Percentiles rank a stretch among this genome's conserved stretches.
These are phyloP conservation scores for Phytophthora sp. DNA, from an alignment of 352 stramenopile species.

Conservation along the genomic window DNA sequence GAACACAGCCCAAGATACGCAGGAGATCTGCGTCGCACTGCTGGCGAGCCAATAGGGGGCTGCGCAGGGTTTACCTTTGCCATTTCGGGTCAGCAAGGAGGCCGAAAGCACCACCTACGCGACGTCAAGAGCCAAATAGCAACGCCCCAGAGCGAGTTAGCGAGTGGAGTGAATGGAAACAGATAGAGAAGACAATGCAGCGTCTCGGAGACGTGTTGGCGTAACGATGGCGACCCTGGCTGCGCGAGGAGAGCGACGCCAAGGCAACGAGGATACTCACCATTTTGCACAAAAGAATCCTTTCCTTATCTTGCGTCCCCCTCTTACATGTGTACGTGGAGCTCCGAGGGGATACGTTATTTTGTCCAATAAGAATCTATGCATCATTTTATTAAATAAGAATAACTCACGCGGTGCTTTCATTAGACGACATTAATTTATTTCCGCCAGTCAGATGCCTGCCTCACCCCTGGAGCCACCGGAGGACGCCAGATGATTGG, in stretches of 20 bases:
- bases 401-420: neutral
- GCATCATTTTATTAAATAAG: slow-evolving; percentile 27
- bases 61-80: slow-evolving; percentile 95
- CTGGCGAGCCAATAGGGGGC: neutral
- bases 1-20: neutral
- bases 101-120: slow-evolving; percentile 95
- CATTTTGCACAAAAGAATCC: slow-evolving; percentile 40
- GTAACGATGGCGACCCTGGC: neutral
- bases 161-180: neutral
- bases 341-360: slow-evolving; percentile 17
- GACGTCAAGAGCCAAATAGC: slow-evolving; percentile 12
- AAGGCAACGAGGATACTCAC: slow-evolving; percentile 17
- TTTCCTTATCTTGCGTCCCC: slow-evolving; percentile 40
- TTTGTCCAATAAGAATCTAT: slow-evolving; percentile 27
- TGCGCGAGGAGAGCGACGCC: neutral
- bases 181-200: slow-evolving; percentile 3
- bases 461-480: slow-evolving; percentile 63
- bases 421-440: slow-evolving; percentile 21
- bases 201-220: neutral
- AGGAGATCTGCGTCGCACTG: neutral
- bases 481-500: no score
- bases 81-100: slow-evolving; percentile 94
- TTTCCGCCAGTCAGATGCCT: slow-evolving; percentile 26
- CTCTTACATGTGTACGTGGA: slow-evolving; percentile 49
- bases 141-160: slow-evolving; percentile 30